These are phyloP conservation scores for Panus rudis DNA, from an alignment of 768 basidiomycete species.

Conservation along the genomic window DNA sequence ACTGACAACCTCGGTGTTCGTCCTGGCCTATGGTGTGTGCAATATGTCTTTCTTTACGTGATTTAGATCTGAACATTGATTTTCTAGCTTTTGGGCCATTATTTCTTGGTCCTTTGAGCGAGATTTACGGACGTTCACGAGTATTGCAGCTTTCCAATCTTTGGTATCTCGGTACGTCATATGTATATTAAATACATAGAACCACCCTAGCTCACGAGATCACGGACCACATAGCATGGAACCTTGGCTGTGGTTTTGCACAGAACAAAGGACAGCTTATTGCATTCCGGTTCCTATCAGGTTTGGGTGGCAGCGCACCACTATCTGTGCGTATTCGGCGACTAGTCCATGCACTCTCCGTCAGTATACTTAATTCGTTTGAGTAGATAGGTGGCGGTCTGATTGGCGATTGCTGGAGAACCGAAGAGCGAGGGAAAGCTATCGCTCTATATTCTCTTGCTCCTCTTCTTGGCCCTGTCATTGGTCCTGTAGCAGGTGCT, in stretches of 20 bases:
- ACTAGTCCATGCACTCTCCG: background rate
- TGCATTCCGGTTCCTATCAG: constrained; percentile 32
- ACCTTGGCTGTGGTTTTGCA: constrained; percentile 30
- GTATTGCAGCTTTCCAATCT: constrained; percentile 59
- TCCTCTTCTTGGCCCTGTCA: constrained; percentile 55
- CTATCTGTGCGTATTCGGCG: constrained; percentile 22
- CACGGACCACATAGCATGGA: constrained; percentile 37
- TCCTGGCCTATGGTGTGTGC: constrained; percentile 48
- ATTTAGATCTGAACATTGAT: background rate
- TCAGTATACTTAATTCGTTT: background rate
- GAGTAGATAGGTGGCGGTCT: constrained; percentile 56
- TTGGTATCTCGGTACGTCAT: constrained; percentile 47
- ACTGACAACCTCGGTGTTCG: constrained; percentile 51
- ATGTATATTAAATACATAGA: background rate
- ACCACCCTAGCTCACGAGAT: background rate
- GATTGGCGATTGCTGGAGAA: constrained; percentile 48
- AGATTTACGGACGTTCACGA: constrained; percentile 58
- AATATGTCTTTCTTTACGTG: background rate
- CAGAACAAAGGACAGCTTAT: constrained; percentile 25
- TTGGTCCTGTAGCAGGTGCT: constrained; percentile 55
- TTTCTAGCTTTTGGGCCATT: constrained; percentile 38
- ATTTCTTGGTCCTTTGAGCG: constrained; percentile 52
- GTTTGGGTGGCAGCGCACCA: constrained; percentile 32
- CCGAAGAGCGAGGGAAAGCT: constrained; percentile 57
- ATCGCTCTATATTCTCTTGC: constrained; percentile 57